Evolutionary conservation across 108 stramenopile species (phyloP), one percentile per base, ranked within the genome.

Genomic region (Thalassiosira profunda): DNA sequence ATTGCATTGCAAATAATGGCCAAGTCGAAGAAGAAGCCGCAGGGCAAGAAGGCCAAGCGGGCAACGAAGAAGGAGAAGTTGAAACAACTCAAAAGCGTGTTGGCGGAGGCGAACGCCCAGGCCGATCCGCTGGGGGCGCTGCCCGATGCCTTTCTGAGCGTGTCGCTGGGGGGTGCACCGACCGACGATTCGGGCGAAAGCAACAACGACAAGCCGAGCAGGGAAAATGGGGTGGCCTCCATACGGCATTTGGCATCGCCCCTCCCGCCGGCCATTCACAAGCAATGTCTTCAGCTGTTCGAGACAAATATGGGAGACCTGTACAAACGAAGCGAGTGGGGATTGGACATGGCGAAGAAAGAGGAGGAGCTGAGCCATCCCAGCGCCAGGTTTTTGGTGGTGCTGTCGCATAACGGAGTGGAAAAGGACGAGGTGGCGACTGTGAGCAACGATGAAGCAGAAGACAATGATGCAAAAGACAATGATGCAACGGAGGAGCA

Each of bases 281-380:
- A 49, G 9, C 76, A 78, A 65, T 89, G 74, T 43, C 42, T 81
- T 2, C 10, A 52, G 15, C 38, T 94, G 44, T 94, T 94, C 54
- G 56, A 86, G 62, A 35, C 21, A 0, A 94, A 94, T 61, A 94
- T 94, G 93, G 86, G 74, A 0, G 78, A 83, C 10, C 49, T 87
- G 64, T 94, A 94, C 52, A 30, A 26, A 53, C 38, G 80, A 9
- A 85, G 84, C 55, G 76, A 75, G 1, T 94, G 93, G 93, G 93
- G 93, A 31, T 69, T 94, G 26, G 66, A 94, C 62, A 63, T 91
- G 74, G 67, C 82, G 12, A 74, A 79, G 21, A 94, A 94, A 42
- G n/a, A 35, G 35, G 58, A 51, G 10, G 93, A 94, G 62, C 45
- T 94, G 25, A 23, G 3, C 17, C 88, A 94, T 62, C 36, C 52